Percentiles rank a stretch among this genome's conserved stretches.
These are phyloP conservation scores for Kodamaea anthophila DNA, from an alignment of 1,139 yeast species.

Conservation along the genomic window DNA sequence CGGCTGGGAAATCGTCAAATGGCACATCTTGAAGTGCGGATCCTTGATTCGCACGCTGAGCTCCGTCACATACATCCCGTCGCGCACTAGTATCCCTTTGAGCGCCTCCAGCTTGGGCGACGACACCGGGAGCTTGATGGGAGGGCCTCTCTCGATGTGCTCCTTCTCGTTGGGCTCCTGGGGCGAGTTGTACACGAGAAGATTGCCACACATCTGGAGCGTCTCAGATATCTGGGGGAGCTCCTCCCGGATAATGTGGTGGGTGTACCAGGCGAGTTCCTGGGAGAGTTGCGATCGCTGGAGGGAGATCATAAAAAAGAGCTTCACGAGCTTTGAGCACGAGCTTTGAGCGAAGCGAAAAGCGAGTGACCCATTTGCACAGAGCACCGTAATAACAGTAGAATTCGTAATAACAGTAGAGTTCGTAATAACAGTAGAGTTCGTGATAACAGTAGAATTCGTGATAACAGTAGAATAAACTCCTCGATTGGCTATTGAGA, in stretches of 20 bases:
- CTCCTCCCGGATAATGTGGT: constrained; percentile 28
- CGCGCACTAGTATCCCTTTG: constrained; percentile 38
- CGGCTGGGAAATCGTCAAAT: constrained; percentile 24
- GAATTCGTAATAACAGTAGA: no score
- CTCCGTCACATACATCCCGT: constrained; percentile 34
- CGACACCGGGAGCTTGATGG: constrained; percentile 36
- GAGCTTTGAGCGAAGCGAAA: no score
- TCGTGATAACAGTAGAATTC: no score
- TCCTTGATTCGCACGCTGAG: constrained; percentile 25
- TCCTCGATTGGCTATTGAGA: no score
- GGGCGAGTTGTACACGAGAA: constrained; percentile 34
- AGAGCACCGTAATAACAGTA: no score
- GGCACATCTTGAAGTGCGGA: constrained; percentile 25
- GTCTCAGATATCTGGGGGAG: constrained; percentile 38
- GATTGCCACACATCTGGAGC: constrained; percentile 32
- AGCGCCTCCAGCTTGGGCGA: constrained; percentile 34
- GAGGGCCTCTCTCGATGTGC: constrained; percentile 30
- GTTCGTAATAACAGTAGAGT: no score
- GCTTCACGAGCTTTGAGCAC: no score
- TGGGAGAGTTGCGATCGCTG: constrained; percentile 14
- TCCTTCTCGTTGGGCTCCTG: constrained; percentile 27
- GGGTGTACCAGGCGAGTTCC: constrained; percentile 39
- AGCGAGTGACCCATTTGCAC: no score
- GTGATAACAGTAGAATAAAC: no score
- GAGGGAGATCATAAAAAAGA: constrained; percentile 2